phyloP scores from a whole-genome alignment of 768 basidiomycete species.

The Chalciporus pseudorubinellus region DNA sequence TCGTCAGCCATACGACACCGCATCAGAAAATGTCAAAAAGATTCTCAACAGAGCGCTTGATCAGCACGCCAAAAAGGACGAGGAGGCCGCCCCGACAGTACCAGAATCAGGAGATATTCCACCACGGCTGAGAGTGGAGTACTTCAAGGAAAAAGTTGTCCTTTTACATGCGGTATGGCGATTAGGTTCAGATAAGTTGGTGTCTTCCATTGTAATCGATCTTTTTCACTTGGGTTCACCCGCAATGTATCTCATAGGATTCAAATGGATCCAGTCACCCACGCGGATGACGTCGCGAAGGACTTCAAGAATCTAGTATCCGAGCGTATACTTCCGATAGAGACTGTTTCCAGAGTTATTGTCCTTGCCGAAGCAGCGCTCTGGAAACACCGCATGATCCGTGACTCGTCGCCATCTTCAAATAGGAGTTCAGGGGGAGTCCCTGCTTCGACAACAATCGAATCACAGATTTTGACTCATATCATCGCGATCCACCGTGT shows the following conservation, averaged over 20 bases:
- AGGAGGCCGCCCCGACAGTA: conserved; percentile 35
- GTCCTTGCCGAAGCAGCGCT: conserved; percentile 77
- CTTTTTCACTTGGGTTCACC: conserved; percentile 5
- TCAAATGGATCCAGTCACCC: conserved; percentile 48
- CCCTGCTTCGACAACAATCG: conserved; percentile 40
- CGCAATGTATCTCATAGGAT: conserved; percentile 5
- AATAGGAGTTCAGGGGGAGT: conserved; percentile 24
- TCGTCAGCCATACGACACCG: conserved; percentile 80
- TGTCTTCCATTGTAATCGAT: not conserved
- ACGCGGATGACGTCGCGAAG: conserved; percentile 46
- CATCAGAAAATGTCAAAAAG: conserved; percentile 77
- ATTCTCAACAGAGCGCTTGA: conserved; percentile 67
- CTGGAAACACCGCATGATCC: conserved; percentile 81
- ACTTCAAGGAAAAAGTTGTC: conserved; percentile 72
- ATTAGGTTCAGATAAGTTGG: conserved; percentile 54
- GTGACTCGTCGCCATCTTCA: conserved; percentile 38
- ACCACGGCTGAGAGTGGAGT: conserved; percentile 54
- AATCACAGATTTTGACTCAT: conserved; percentile 66
- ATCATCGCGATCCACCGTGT: conserved; percentile 60
- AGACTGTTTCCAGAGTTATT: conserved; percentile 72
- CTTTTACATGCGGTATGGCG: conserved; percentile 78
- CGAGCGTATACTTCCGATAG: conserved; percentile 68
- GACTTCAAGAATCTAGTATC: conserved; percentile 63
- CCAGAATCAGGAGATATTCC: conserved; percentile 36
- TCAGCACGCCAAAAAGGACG: conserved; percentile 47